Base-by-base conservation (phyloP, 768 basidiomycete species). In the Obba rivulosa region DNA sequence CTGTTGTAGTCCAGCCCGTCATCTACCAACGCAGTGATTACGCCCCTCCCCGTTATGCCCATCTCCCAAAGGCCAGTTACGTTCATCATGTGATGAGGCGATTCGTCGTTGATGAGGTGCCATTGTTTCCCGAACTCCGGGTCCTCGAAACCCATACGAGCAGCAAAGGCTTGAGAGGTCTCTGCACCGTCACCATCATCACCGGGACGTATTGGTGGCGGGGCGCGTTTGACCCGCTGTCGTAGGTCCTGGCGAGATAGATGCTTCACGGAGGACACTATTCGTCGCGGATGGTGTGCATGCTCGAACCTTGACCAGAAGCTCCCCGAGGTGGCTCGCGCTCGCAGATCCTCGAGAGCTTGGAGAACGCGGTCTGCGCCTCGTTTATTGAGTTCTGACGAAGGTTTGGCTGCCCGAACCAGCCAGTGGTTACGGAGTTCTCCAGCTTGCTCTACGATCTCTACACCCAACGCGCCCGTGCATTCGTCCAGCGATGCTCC, bases 1-100 rank as follows among this genome's bases (percentile, higher is more conserved):
- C 83, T 88, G 41, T 80, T 79, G 66, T 92, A 90, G 64, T 98
- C 96, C 54, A 99, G 66, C 1, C 96, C 96, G 63, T 99, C 96
- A 63, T 99, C 96, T 20, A 99, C 85, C 39, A 99, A 73, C 9
- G 92, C 91, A 3, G 90, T 78, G 36, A 90, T 85, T 23, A 97
- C 73, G 7, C 91, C 94, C 57, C 81, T 74, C 1, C 96, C 96
- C 0, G 86, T 92, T 54, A 93, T 76, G 3, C 92, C 94, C 69
- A 85, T 78, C 24, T 87, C 88, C 96, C 96, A 99, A 0, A 96
- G 72, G 10, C 79, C 76, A 0, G 92, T 87, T n/a, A 92, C 88
- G 59, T 99, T 98, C 83, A 99, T 87, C 74, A 77, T 82, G 55
- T 90, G 79, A 58, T 87, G 79, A 3, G 85, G 87, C 55, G 74